Evolutionary conservation across 2,329 filamentous ascomycete species (phyloP), one percentile per base, ranked within the genome.

Genomic region (Exophiala mesophila): DNA sequence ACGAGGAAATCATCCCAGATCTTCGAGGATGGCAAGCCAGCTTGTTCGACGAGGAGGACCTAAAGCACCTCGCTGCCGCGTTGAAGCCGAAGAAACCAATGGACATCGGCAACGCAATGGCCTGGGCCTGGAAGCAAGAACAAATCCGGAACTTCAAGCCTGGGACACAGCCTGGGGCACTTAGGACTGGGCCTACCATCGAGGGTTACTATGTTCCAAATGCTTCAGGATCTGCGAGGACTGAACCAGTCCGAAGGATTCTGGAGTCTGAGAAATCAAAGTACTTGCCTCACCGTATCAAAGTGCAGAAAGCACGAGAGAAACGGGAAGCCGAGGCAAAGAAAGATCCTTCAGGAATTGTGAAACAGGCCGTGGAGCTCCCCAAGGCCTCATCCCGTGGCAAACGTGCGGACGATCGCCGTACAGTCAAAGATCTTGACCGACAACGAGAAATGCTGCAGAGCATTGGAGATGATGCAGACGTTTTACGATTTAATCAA

Each of bases 261-360:
- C 76, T 94, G 49, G 94, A 98, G 63, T 87, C 88, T 0, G 92
- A 98, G 63, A 98, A 98, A 70, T 95, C 89, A 19, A 95, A 96
- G 61, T 98, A 98, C 61, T 76, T 98, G 5, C 92, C 92, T 29
- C 92, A 98, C 71, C 89, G 94, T 53, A 92, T 98, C 68, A 94
- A 94, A 60, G 88, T 98, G 15, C 86, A 92, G 63, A 92, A 84
- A 66, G 87, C 84, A 17, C 80, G 89, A 38, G 89, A 96, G 63
- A 88, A 92, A 63, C 84, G 88, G n/a, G 84, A 96, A 63, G 81
- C 65, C 59, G 84, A 75, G 68, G 79, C 69, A 8, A 68, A 70
- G 49, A 84, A 79, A 56, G 82, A 85, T 52, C 68, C 77, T 4
- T 83, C 87, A 55, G 78, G 81, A 3, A 78, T 82, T 26, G 76